phyloP scores from a whole-genome alignment of 768 basidiomycete genomes.

The Panus rudis region DNA sequence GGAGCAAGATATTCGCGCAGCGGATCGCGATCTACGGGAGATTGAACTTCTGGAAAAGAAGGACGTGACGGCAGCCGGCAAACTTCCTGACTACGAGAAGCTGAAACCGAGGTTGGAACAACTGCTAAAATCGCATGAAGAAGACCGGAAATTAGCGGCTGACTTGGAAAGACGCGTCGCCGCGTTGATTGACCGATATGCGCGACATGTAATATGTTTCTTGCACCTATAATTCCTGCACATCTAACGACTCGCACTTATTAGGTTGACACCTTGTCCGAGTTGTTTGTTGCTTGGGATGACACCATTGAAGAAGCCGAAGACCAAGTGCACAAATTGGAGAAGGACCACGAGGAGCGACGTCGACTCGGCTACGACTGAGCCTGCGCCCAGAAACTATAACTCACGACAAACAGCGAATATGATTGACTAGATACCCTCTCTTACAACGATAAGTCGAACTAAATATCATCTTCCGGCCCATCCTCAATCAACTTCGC shows the following conservation, averaged over 20 bases:
- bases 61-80: conserved; percentile 67
- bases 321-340: conserved; percentile 46
- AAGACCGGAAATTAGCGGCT: conserved; percentile 49
- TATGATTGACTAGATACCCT: no score
- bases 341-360: conserved; percentile 55
- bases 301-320: conserved; percentile 67
- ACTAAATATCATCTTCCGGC: conserved; percentile 57
- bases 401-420: no score
- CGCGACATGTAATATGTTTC: conserved; percentile 54
- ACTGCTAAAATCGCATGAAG: conserved; percentile 50
- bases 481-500: conserved; percentile 78
- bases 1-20: conserved; percentile 78
- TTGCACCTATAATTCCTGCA: not conserved
- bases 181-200: conserved; percentile 58
- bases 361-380: conserved; percentile 54
- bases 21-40: conserved; percentile 76
- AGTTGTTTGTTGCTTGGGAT: conserved; percentile 82
- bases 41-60: conserved; percentile 64
- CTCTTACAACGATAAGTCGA: no score
- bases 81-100: conserved; percentile 58
- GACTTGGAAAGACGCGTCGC: conserved; percentile 63
- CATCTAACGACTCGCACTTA: not conserved
- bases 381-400: no score
- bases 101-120: conserved; percentile 63
- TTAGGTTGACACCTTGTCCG: conserved; percentile 76